These are phyloP conservation scores for Psidium friedrichsthalianum DNA, from an alignment of 345 rosid species.

Conservation along the genomic window DNA sequence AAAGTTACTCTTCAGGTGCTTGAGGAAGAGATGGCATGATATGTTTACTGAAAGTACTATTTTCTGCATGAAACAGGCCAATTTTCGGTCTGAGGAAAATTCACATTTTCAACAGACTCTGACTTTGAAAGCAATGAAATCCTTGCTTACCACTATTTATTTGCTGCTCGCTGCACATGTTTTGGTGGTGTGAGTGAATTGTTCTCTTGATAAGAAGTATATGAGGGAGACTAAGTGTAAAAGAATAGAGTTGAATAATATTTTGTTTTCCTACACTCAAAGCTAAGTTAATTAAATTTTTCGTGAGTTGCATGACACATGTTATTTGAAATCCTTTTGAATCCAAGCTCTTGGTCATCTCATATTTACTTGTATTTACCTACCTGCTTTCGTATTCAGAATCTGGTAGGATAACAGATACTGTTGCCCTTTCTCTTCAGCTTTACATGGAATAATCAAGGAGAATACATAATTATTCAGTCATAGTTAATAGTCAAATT, in stretches of 20 bases:
- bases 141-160: not conserved
- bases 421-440: not conserved
- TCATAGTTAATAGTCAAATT: not conserved
- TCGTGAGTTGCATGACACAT: not conserved
- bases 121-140: not conserved
- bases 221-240: not conserved
- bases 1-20: conserved; percentile 62
- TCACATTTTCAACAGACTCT: not conserved
- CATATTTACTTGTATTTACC: not conserved
- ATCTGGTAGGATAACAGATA: not conserved
- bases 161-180: not conserved
- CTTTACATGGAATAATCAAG: not conserved
- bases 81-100: not conserved
- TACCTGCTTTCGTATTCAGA: not conserved
- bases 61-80: not conserved
- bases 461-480: not conserved
- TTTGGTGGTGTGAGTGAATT: not conserved
- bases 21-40: not conserved
- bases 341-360: not conserved
- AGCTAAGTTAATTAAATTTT: not conserved
- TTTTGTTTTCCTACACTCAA: not conserved
- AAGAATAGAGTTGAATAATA: not conserved
- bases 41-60: not conserved
- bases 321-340: not conserved
- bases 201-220: not conserved